phyloP scores from a whole-genome alignment of 2,329 filamentous ascomycete species.

The Pezicula neosporulosa region DNA sequence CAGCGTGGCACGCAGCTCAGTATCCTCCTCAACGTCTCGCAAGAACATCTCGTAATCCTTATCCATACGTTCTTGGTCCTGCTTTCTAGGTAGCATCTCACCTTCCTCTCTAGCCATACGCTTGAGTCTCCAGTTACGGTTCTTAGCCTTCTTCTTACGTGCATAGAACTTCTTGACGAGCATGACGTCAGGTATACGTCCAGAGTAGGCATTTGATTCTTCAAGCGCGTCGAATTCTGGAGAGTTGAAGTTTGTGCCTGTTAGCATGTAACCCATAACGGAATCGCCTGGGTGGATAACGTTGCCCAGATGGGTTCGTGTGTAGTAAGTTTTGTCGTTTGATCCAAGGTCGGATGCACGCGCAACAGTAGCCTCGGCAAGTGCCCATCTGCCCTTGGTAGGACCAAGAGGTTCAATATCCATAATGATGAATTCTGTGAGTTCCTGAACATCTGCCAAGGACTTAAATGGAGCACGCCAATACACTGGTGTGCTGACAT shows the following conservation, averaged over 20 bases:
- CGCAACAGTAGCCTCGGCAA: constrained; percentile 86
- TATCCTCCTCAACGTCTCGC: constrained; percentile 92
- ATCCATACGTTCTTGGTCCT: constrained; percentile 85
- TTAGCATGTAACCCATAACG: constrained; percentile 89
- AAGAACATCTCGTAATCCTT: constrained; percentile 97
- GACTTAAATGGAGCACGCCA: constrained; percentile 87
- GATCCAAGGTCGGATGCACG: constrained; percentile 80
- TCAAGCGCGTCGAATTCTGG: constrained; percentile 80
- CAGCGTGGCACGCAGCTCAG: constrained; percentile 79
- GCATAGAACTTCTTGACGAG: constrained; percentile 97
- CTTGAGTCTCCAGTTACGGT: constrained; percentile 90
- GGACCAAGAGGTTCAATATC: constrained; percentile 81
- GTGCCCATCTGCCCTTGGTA: constrained; percentile 75
- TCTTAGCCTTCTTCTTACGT: constrained; percentile 76
- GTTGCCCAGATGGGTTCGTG: constrained; percentile 83
- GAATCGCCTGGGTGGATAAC: constrained; percentile 87
- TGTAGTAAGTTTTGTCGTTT: constrained; percentile 87
- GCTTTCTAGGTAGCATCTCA: constrained; percentile 80
- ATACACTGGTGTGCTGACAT: constrained; percentile 78
- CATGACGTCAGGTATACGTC: constrained; percentile 84
- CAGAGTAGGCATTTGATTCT: constrained; percentile 69
- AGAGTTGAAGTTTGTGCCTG: constrained; percentile 91
- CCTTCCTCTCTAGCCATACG: constrained; percentile 89
- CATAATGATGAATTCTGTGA: constrained; percentile 91
- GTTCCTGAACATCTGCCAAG: constrained; percentile 77